A percentile compares a stretch with the other conserved stretches of the same genome.
Evolutionary conservation across 2,329 filamentous ascomycete genomes (phyloP).

Genomic region (Penicillium sp.): DNA sequence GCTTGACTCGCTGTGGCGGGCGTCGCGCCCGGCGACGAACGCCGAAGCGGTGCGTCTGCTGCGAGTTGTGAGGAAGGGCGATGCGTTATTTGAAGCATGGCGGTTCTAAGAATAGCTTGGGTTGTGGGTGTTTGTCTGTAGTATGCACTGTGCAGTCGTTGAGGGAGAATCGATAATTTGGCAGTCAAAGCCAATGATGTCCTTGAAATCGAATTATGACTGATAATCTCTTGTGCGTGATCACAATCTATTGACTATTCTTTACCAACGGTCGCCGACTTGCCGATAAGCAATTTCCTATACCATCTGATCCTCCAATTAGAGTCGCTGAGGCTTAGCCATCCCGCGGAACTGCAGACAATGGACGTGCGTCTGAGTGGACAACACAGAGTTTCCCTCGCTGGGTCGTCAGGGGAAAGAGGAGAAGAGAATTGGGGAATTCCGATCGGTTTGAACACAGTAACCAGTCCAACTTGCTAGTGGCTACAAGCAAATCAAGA

Average conservation of each 20-base stretch:
- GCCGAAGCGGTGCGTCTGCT: slow-evolving; percentile 37
- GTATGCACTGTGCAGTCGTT: background rate
- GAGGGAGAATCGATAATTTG: background rate
- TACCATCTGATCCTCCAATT: slow-evolving; percentile 2
- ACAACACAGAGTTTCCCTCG: background rate
- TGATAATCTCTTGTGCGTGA: background rate
- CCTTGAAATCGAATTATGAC: background rate
- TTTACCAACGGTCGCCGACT: background rate
- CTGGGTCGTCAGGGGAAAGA: slow-evolving; percentile 8
- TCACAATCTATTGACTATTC: background rate
- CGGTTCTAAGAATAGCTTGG: slow-evolving; percentile 30
- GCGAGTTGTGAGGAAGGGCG: slow-evolving; percentile 37
- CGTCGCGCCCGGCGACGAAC: slow-evolving; percentile 40
- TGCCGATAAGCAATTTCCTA: background rate
- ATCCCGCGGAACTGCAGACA: slow-evolving; percentile 18
- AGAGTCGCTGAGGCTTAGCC: background rate
- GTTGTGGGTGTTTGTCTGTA: background rate
- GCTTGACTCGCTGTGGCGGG: slow-evolving; percentile 58
- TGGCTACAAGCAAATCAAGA: background rate
- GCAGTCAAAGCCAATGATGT: background rate
- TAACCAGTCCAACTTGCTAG: too few relatives aligned
- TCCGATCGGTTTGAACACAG: background rate
- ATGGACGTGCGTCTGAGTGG: slow-evolving; percentile 22
- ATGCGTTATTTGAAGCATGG: slow-evolving; percentile 40
- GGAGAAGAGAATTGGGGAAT: background rate